phyloP scores from a whole-genome alignment of 2,329 filamentous ascomycete genomes.

The Aspergillus carbonarius region DNA sequence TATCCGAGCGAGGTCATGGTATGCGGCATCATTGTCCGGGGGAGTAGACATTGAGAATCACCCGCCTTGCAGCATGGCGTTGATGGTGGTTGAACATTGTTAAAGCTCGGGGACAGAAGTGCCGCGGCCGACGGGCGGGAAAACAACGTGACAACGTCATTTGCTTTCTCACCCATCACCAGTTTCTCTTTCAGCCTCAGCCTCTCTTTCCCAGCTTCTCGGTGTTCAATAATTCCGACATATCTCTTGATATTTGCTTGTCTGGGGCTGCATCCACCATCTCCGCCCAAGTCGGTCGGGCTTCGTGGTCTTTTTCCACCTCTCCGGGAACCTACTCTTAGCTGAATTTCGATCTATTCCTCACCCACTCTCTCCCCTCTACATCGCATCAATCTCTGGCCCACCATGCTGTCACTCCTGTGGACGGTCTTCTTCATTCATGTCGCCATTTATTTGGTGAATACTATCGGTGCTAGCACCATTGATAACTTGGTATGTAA shows the following conservation, averaged over 20 bases:
- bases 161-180: constrained; percentile 2
- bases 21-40: constrained; percentile 33
- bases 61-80: constrained; percentile 9
- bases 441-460: constrained; percentile 76
- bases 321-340: neutral
- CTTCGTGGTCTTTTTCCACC: neutral
- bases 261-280: neutral
- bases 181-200: neutral
- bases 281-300: constrained; percentile 2
- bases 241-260: neutral
- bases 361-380: neutral
- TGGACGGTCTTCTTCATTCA: constrained; percentile 79
- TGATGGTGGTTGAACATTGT: neutral
- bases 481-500: constrained; percentile 65
- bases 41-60: constrained; percentile 30
- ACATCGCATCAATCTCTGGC: neutral
- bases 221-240: neutral
- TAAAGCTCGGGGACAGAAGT: constrained; percentile 13
- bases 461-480: constrained; percentile 74
- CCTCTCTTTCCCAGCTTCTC: constrained; percentile 1
- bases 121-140: constrained; percentile 18
- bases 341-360: neutral
- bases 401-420: constrained; percentile 75
- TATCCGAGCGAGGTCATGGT: constrained; percentile 39
- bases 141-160: constrained; percentile 25